Base-by-base conservation (phyloP, 208 protist genomes). In the Trypanosoma melophagium region DNA sequence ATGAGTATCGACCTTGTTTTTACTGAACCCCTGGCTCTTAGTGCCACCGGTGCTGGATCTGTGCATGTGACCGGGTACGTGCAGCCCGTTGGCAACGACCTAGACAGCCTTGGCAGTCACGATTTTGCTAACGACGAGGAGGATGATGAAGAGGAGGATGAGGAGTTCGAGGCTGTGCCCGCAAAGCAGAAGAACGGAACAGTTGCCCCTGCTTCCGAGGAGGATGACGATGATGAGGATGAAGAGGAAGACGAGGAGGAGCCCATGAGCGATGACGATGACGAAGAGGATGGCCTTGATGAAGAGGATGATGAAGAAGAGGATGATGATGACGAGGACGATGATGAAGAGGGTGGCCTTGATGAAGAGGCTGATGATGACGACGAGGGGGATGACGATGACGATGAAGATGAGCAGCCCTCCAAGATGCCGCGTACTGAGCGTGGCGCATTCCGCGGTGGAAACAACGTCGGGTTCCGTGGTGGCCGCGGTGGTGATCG, bases 1-100 rank as follows among this genome's bases (percentile, higher is more conserved):
- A 88, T 93, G 72, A 87, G 69, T 74, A 93, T 81, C 25, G 90
- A 95, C 71, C 81, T 95, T 59, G 85, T 95, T 28, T 89, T 95
- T 67, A 93, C 83, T 19, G 86, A 95, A 77, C 68, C 74, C 24
- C 80, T 89, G 57, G 77, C 79, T 60, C 89, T 95, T 60, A 69
- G 76, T 17, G 90, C 87, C 2, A 80, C 84, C 59, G 90, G 90
- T 22, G 76, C 81, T 21, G 90, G 90, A 31, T 77, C 76, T 12
- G 65, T 95, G 40, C 90, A 95, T 78, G 77, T 93, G 19, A 91
- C 87, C 31, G 90, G 90, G 59, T 95, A 95, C 77, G 74, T 92
- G 21, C 90, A 95, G 76, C 90, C 90, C 1, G 81, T 86, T 52
- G 87, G 83, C 58, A 80, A 87, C 59, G 85, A 91, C 62, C 76